Evolutionary conservation across 1,284 basidiomycete genomes (phyloP).

Genomic region (Microbotryomycetes sp.): DNA sequence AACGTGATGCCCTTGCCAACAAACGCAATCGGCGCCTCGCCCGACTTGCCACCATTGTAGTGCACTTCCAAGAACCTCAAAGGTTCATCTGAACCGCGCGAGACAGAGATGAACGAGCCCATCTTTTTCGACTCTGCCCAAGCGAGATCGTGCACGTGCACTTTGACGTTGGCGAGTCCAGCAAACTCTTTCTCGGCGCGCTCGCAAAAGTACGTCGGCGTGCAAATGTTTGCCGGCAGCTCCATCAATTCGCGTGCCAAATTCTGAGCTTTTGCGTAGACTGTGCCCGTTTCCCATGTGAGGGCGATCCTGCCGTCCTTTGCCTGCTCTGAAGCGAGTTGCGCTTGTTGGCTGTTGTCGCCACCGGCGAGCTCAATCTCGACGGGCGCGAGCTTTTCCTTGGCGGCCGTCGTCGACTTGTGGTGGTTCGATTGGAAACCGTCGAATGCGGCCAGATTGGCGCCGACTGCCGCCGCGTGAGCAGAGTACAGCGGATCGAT

Average conservation of each 20-base stretch:
- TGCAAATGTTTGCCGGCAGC: constrained; percentile 73
- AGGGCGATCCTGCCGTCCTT: constrained; percentile 26
- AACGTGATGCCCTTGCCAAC: constrained; percentile 57
- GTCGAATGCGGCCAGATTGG: constrained; percentile 62
- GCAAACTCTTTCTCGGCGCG: constrained; percentile 61
- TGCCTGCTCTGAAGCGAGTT: constrained; percentile 21
- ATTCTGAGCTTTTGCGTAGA: constrained; percentile 75
- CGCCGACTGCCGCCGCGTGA: constrained; percentile 69
- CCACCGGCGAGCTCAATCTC: constrained; percentile 38
- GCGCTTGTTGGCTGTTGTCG: background rate
- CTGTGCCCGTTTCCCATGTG: constrained; percentile 54
- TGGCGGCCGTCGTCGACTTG: constrained; percentile 35
- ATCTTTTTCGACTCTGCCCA: constrained; percentile 78
- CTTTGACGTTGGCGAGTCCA: constrained; percentile 59
- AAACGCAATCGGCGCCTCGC: constrained; percentile 2
- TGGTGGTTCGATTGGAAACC: background rate
- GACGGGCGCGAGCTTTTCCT: constrained; percentile 39
- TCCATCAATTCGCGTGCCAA: constrained; percentile 74
- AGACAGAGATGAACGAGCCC: constrained; percentile 82
- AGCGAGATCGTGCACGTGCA: constrained; percentile 61
- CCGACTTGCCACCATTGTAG: constrained; percentile 60
- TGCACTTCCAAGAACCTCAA: constrained; percentile 81
- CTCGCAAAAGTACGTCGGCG: constrained; percentile 65
- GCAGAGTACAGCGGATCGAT: constrained; percentile 59
- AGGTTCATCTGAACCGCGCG: constrained; percentile 71